Evolutionary conservation across 2,329 filamentous ascomycete genomes (phyloP).

Genomic region (Aspergillus pseudoterreus): DNA sequence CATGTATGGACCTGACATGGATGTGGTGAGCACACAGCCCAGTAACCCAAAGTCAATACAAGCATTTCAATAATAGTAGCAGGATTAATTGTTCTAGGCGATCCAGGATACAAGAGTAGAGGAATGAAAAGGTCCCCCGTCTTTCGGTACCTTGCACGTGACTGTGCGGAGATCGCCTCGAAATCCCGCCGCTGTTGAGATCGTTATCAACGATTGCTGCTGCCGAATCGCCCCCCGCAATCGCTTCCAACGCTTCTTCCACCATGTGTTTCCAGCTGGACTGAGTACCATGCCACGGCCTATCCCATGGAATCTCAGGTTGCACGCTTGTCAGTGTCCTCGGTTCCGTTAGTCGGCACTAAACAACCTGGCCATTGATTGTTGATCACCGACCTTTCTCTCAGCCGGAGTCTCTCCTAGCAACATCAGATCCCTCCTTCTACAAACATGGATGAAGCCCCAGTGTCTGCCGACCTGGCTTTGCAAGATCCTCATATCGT

Average conservation of each 20-base stretch:
- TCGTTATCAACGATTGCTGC: conserved; percentile 7
- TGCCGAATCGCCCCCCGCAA: conserved; percentile 7
- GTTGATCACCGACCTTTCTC: background rate
- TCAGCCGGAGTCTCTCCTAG: background rate
- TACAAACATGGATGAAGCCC: conserved; percentile 24
- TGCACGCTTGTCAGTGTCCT: background rate
- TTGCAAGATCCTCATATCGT: conserved; percentile 41
- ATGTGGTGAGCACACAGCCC: too few species aligned
- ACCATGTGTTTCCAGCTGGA: conserved; percentile 9
- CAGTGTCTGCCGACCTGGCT: conserved; percentile 18
- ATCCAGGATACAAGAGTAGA: background rate
- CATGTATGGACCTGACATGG: too few species aligned
- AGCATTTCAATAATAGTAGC: too few species aligned
- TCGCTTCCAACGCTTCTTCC: conserved; percentile 1
- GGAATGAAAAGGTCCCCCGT: background rate
- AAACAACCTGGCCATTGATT: background rate
- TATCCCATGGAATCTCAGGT: background rate
- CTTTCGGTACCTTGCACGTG: conserved; percentile 12
- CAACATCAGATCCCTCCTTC: background rate
- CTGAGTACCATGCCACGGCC: conserved; percentile 8
- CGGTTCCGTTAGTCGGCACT: background rate
- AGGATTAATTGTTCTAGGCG: too few species aligned
- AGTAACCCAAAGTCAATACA: too few species aligned
- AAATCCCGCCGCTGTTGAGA: background rate
- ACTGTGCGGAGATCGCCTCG: conserved; percentile 8